These are phyloP conservation scores for Cyberlindnera maclurae DNA, from an alignment of 805 yeast genomes.

Conservation along the genomic window DNA sequence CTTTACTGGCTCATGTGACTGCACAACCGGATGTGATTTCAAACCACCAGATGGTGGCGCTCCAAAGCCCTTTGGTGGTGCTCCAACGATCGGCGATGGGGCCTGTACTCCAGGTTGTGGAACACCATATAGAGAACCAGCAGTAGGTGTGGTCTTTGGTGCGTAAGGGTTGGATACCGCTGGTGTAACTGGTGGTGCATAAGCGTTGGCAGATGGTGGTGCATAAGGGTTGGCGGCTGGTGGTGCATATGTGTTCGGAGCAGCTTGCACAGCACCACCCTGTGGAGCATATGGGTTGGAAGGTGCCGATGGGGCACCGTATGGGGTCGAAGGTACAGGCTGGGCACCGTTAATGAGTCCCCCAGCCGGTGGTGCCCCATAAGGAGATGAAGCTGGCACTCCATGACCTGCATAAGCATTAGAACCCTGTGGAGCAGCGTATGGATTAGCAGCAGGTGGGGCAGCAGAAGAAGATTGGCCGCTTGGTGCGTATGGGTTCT, in stretches of 20 bases:
- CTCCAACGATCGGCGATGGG: slow-evolving; percentile 10
- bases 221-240: slow-evolving; percentile 15
- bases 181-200: slow-evolving; percentile 12
- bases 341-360: too few relatives aligned
- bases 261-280: slow-evolving; percentile 14
- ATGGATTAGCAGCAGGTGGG: slow-evolving; percentile 26
- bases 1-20: slow-evolving; percentile 17
- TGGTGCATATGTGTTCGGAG: slow-evolving; percentile 33
- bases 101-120: slow-evolving; percentile 22
- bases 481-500: slow-evolving; percentile 31
- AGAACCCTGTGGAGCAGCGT: slow-evolving; percentile 17
- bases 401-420: slow-evolving; percentile 3
- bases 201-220: slow-evolving; percentile 24
- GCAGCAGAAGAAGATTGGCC: slow-evolving; percentile 6
- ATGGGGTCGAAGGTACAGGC: not conserved
- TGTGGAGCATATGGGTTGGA: slow-evolving; percentile 32
- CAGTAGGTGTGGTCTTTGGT: slow-evolving; percentile 9
- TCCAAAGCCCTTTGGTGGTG: slow-evolving; percentile 9
- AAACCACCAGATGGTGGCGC: slow-evolving; percentile 6
- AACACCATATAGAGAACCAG: slow-evolving; percentile 24
- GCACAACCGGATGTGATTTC: slow-evolving; percentile 10
- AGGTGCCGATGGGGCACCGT: slow-evolving; percentile 20
- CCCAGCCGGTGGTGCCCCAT: slow-evolving; percentile 23
- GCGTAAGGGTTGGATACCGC: slow-evolving; percentile 24
- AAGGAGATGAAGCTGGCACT: slow-evolving; percentile 28